These are phyloP conservation scores for Lentinus tigrinus DNA, from an alignment of 768 basidiomycete genomes.

Conservation along the genomic window DNA sequence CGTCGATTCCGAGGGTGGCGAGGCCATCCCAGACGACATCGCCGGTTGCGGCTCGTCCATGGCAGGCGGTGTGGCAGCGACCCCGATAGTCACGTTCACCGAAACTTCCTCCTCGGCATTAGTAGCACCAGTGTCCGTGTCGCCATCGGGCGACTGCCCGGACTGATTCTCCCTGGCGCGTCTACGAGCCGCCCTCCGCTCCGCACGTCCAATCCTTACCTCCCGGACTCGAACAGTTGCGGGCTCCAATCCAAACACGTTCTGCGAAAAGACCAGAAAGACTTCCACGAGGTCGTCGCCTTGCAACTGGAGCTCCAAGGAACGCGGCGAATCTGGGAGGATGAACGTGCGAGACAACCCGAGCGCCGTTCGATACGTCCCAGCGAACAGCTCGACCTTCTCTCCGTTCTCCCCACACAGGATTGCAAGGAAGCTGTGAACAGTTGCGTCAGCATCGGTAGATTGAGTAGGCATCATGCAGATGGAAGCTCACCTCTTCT, in stretches of 20 bases:
- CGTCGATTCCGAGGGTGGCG: slow-evolving; percentile 20
- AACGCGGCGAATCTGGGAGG: slow-evolving; percentile 85
- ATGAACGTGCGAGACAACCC: slow-evolving; percentile 92
- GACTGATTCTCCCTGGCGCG: slow-evolving; percentile 66
- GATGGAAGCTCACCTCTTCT: slow-evolving; percentile 63
- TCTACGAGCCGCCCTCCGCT: slow-evolving; percentile 80
- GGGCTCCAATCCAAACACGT: slow-evolving; percentile 89
- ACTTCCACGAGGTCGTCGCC: slow-evolving; percentile 93
- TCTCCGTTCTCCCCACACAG: slow-evolving; percentile 91
- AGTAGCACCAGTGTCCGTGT: slow-evolving; percentile 37
- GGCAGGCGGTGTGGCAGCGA: slow-evolving; percentile 45
- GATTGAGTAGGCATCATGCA: not conserved
- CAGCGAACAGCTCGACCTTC: slow-evolving; percentile 91
- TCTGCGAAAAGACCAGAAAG: slow-evolving; percentile 87
- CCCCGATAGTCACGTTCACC: slow-evolving; percentile 61
- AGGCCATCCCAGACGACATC: slow-evolving; percentile 15
- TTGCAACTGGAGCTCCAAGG: slow-evolving; percentile 84
- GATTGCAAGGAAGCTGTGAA: slow-evolving; percentile 80
- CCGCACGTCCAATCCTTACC: slow-evolving; percentile 86
- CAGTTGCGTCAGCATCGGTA: not conserved
- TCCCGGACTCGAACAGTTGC: slow-evolving; percentile 94
- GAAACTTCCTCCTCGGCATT: slow-evolving; percentile 35
- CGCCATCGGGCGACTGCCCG: slow-evolving; percentile 45
- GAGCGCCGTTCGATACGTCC: slow-evolving; percentile 85
- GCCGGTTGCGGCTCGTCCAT: slow-evolving; percentile 19